A percentile compares a stretch with the other conserved stretches of the same genome.
Conservation (phyloP, 495 filamentous ascomycete genomes). For the Tuber aestivum region DNA sequence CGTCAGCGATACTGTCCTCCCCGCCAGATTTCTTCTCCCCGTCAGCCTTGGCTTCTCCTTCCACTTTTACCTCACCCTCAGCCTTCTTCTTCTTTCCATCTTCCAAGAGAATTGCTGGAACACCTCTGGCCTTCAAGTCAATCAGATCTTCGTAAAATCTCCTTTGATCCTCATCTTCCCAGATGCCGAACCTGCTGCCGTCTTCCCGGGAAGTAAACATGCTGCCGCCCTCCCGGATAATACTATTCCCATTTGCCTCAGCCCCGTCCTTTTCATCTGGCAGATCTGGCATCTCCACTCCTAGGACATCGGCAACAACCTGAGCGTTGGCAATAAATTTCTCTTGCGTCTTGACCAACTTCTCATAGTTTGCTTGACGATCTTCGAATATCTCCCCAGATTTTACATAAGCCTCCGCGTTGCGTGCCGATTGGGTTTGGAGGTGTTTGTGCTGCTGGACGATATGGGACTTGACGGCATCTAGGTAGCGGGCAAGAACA, state of each 20-base stretch:
- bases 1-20: conserved; percentile 42
- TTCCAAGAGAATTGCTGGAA: conserved; percentile 86
- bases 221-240: conserved; percentile 57
- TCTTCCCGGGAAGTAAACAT: conserved; percentile 92
- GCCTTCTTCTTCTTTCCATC: conserved; percentile 91
- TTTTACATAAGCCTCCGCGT: conserved; percentile 97
- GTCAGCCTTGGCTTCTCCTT: conserved; percentile 41
- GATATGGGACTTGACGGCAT: conserved; percentile 85
- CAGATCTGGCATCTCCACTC: conserved; percentile 90
- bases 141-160: conserved; percentile 96
- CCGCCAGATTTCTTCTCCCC: conserved; percentile 62
- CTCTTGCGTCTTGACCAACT: conserved; percentile 82
- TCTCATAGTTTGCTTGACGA: conserved; percentile 91
- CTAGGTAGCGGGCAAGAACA: conserved; percentile 81
- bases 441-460: conserved; percentile 84
- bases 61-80: conserved; percentile 48
- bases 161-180: conserved; percentile 97
- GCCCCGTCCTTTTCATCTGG: conserved; percentile 66
- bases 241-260: conserved; percentile 52
- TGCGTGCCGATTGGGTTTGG: conserved; percentile 73
- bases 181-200: conserved; percentile 84
- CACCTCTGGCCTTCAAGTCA: conserved; percentile 81
- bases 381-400: conserved; percentile 99
- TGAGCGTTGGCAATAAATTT: conserved; percentile 87
- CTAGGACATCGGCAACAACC: conserved; percentile 76